A percentile compares a stretch with the other conserved stretches of the same genome.
Conservation (phyloP, 1,284 basidiomycete species). For the Anthracocystis walkeri region DNA sequence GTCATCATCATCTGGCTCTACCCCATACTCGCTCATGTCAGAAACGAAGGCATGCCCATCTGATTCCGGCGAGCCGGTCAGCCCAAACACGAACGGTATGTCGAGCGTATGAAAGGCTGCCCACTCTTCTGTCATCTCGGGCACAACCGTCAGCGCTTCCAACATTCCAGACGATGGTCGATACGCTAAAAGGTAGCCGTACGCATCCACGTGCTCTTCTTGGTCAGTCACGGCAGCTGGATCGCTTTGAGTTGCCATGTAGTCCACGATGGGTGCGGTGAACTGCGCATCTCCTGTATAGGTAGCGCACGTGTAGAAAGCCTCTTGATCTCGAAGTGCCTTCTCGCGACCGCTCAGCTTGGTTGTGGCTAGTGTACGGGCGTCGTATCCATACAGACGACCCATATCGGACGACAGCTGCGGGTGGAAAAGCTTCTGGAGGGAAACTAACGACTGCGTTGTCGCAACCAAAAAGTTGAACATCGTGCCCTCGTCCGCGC, state of each 20-base stretch:
- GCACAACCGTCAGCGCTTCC: constrained; percentile 26
- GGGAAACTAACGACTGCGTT: constrained; percentile 24
- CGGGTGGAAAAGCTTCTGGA: constrained; percentile 27
- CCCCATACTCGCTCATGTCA: constrained; percentile 22
- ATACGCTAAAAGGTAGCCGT: constrained; percentile 44
- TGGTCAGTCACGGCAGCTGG: background rate
- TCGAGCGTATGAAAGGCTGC: constrained; percentile 51
- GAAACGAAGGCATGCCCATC: constrained; percentile 15
- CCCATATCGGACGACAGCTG: constrained; percentile 27
- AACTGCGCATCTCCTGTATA: constrained; percentile 56
- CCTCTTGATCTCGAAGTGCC: constrained; percentile 12
- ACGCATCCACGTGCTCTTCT: constrained; percentile 16
- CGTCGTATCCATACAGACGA: constrained; percentile 28
- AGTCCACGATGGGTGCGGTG: constrained; percentile 44
- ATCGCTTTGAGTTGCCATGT: constrained; percentile 20
- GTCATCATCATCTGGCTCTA: constrained; percentile 28
- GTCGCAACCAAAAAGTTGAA: constrained; percentile 53
- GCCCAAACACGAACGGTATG: constrained; percentile 48
- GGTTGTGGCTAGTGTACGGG: background rate
- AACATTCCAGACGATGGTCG: constrained; percentile 34
- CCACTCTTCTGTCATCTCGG: constrained; percentile 41
- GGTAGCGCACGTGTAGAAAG: constrained; percentile 45
- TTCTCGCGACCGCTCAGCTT: constrained; percentile 19
- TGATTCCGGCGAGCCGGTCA: constrained; percentile 9
- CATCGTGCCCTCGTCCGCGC: constrained; percentile 56